Evolutionary conservation across 768 basidiomycete species (phyloP), one percentile per base, ranked within the genome.

Genomic region (Mycena vitilis): DNA sequence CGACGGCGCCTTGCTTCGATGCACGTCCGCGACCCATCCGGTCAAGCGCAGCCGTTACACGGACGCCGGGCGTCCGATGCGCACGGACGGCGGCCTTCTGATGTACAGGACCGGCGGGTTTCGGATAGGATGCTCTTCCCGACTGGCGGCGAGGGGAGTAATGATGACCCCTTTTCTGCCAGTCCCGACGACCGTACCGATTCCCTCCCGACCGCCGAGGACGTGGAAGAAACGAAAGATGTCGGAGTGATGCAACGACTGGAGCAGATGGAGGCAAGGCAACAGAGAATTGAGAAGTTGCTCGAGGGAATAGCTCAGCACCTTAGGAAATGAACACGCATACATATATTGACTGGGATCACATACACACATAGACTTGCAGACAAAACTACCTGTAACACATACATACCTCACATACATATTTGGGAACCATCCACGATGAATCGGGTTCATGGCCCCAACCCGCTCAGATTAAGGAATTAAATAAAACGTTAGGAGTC

Each of bases 281-380:
- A 87, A 67, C 77, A 78, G 68, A 79, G 83, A 62, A 87, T 88
- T 38, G 86, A 87, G 65, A 68, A 72, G 34, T 69, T 88, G 45
- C 75, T 88, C 22, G 74, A 74, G 37, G 76, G 78, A 65, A 78
- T 88, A 61, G 80, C 61, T 20, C 47, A 36, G 52, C 53, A 30
- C 12, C 51, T 68, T 18, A 15, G 37, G 57, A 65, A 70, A 68
- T 68, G 54, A 73, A 42, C 44, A n/a, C 40, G 44, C 44, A 45
- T 45, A 45, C 44, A 44, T 45, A 42, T 42, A 12, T 20, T 13
- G 15, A 20, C 16, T 20, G 44, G 18, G 18, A 16, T 18, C 18
- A 16, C 44, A 45, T 40, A 40, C 11, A 40, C 40, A 40, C 30
- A 30, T 30, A 30, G 30, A 30, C 30, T 5, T 30, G 5, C 30